A percentile compares a stretch with the other conserved stretches of the same genome.
phyloP scores from a whole-genome alignment of 208 protist species.

The Trypanosoma boissoni region DNA sequence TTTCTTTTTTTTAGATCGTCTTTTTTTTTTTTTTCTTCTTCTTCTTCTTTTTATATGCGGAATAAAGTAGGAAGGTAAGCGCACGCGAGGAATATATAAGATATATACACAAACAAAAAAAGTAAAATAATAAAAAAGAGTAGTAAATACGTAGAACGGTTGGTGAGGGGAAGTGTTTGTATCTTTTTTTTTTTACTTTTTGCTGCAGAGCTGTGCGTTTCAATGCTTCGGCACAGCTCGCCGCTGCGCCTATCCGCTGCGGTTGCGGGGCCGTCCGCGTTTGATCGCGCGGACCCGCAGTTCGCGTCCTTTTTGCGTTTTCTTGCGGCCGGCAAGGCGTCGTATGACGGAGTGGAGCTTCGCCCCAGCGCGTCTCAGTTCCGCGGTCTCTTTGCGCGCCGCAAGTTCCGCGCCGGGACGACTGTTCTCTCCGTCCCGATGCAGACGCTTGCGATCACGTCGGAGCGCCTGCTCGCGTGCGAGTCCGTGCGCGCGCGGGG shows the following conservation, averaged over 20 bases:
- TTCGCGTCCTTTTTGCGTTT: slow-evolving; percentile 15
- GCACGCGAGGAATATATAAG: too few species aligned
- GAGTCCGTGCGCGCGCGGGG: slow-evolving; percentile 21
- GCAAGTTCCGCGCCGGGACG: slow-evolving; percentile 45
- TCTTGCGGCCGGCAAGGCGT: slow-evolving; percentile 20
- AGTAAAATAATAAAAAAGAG: too few species aligned
- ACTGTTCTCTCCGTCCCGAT: slow-evolving; percentile 66
- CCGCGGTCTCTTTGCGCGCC: slow-evolving; percentile 52
- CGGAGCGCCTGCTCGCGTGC: slow-evolving; percentile 35
- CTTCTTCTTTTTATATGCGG: slow-evolving; percentile 13
- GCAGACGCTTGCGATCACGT: slow-evolving; percentile 32
- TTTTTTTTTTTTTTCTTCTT: slow-evolving; percentile 26
- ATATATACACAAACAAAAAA: too few species aligned
- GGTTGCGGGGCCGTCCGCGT: neutral
- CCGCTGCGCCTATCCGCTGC: neutral
- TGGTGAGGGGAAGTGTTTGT: too few species aligned
- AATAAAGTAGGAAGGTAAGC: too few species aligned
- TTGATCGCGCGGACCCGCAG: neutral
- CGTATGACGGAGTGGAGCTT: slow-evolving; percentile 48
- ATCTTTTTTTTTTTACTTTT: too few species aligned
- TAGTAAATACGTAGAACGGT: too few species aligned
- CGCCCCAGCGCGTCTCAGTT: slow-evolving; percentile 29
- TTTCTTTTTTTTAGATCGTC: neutral
- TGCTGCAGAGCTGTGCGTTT: too few species aligned
- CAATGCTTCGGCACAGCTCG: neutral